phyloP scores from a whole-genome alignment of 202 grass and related monocot genomes.

The Miscanthus sacchariflorus region DNA sequence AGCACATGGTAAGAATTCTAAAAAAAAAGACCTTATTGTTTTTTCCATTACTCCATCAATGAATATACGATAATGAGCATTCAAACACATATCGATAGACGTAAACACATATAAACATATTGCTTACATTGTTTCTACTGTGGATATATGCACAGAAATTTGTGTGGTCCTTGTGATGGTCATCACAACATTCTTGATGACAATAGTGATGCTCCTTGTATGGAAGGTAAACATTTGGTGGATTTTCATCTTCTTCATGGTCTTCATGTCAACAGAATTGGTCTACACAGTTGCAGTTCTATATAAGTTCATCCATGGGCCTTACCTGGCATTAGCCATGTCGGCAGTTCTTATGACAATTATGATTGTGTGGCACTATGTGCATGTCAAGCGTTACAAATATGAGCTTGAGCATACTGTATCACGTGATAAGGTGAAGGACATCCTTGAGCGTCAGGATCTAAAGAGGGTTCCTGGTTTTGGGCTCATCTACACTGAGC shows the following conservation, averaged over 20 bases:
- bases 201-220: slow-evolving; percentile 62
- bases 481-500: slow-evolving; percentile 63
- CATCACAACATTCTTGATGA: slow-evolving; percentile 61
- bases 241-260: slow-evolving; percentile 42
- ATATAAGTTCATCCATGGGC: slow-evolving; percentile 53
- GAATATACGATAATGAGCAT: not conserved
- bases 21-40: not conserved
- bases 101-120: not conserved
- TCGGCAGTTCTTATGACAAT: slow-evolving; percentile 48
- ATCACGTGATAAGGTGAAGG: slow-evolving; percentile 39
- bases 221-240: slow-evolving; percentile 63
- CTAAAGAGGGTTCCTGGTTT: slow-evolving; percentile 55
- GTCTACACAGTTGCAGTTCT: slow-evolving; percentile 55
- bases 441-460: slow-evolving; percentile 13
- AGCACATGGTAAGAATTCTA: slow-evolving; percentile 53
- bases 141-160: slow-evolving; percentile 44
- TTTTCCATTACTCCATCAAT: not conserved
- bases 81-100: not conserved
- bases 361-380: slow-evolving; percentile 69
- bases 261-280: slow-evolving; percentile 52
- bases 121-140: not conserved
- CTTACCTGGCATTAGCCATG: slow-evolving; percentile 52
- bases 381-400: slow-evolving; percentile 57
- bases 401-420: slow-evolving; percentile 62
- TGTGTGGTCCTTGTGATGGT: slow-evolving; percentile 65